Evolutionary conservation across 495 filamentous ascomycete species (phyloP), one percentile per base, ranked within the genome.

Genomic region (Hypoxylon subgilvum): DNA sequence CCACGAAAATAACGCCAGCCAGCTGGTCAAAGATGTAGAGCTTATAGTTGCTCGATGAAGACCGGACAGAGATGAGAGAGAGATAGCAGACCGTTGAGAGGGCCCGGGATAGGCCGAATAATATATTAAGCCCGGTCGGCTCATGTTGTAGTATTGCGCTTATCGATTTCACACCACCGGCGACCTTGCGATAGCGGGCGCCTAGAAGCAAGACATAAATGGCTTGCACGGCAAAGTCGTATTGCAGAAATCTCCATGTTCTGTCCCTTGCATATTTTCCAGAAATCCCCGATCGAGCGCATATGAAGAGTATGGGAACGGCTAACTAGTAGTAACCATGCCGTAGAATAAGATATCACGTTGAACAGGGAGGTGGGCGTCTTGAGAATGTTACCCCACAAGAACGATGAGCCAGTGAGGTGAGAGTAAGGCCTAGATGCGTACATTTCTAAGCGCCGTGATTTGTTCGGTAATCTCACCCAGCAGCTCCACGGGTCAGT

Each of bases 391-490:
- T 27, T 48, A 52, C 34, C 41, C 34, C 17, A 48, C 19, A 28
- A 48, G 10, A n/a, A 22, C 23, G 14, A 4, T 14, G 4, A 49
- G n/a, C 52, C 53, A 58, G 57, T 58, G 4, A 41, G 32, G 38
- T 17, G 16, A 31, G 16, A 5, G 6, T 2, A 28, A 27, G 14
- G 31, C 14, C 43, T 50, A 38, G 39, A 27, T 17, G 10, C 28
- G 45, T 23, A 16, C 10, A 16, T 36, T 25, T 23, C 16, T 64
- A 64, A 64, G 61, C 61, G 61, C 61, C 54, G 61, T 58, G 61
- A 50, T 64, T 64, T 64, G 61, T 30, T 58, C 61, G 53, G 61
- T 51, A 64, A 64, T 64, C 61, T 64, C 19, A 54, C 43, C 36
- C 10, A 46, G 36, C 48, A 57, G 9, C 17, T 31, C 23, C 28